Evolutionary conservation across 441 rosid species (phyloP), one percentile per base, ranked within the genome.

Genomic region (Biscutella laevigata): DNA sequence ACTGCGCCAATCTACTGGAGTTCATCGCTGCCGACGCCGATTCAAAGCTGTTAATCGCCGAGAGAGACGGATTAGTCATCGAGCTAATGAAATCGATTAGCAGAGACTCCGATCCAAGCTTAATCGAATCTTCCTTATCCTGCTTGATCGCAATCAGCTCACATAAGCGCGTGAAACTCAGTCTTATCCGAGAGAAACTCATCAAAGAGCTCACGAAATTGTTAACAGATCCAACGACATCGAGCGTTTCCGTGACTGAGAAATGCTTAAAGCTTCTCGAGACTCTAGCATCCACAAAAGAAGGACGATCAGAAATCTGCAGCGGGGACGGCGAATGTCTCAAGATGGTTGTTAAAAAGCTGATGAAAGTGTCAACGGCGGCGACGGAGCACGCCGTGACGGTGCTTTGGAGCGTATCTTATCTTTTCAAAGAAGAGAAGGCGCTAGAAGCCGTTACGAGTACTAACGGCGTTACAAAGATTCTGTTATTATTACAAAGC

Each of bases 401-500:
- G 69, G 75, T 81, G 51, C 69, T 86, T 22, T 89, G 97, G 97
- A 72, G 84, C 20, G 59, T 79, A 26, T 89, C 86, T 12, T 89
- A 71, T 55, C 51, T 83, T 61, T 80, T 83, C 33, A 68, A 81
- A 54, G 95, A 91, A 28, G 72, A 73, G 39, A 71, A 51, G 44
- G 84, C 87, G 26, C 64, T 62, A 36, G 98, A 85, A 59, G 81
- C 76, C 17, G 81, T 88, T 69, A 50, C 53, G 35, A 71, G 67
- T 28, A 59, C 75, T 38, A 85, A 85, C 45, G 94, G 94, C 16
- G 44, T 83, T 73, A 66, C 95, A 4, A 88, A 77, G 74, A 57
- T 88, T 13, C 64, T 91, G 79, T 41, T 88, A 74, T 57, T 91
- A 64, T 80, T 91, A 77, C 98, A 91, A 70, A 85, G 96, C 55